phyloP scores from a whole-genome alignment of 345 rosid species.

The Acer negundo region DNA sequence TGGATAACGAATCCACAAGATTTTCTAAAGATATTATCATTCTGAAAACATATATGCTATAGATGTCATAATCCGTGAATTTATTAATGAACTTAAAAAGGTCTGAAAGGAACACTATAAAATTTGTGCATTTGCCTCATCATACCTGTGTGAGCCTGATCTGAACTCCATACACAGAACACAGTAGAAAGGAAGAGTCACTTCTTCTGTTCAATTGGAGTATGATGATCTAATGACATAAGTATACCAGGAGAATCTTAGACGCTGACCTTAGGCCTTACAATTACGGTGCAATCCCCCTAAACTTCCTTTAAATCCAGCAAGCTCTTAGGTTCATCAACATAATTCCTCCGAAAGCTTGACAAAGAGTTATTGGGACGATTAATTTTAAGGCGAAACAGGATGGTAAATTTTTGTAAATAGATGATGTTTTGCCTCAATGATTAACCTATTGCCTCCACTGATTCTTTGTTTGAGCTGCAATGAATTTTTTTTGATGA shows the following conservation, averaged over 20 bases:
- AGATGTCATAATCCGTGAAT: neutral
- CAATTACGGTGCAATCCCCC: conserved; percentile 17
- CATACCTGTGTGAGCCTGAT: neutral
- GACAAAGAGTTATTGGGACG: neutral
- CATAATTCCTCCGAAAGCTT: neutral
- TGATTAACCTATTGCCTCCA: neutral
- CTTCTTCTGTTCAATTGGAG: neutral
- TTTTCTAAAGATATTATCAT: neutral
- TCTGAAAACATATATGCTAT: neutral
- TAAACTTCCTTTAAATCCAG: neutral
- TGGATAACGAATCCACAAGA: neutral
- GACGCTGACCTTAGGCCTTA: conserved; percentile 13
- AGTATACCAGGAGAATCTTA: conserved; percentile 11
- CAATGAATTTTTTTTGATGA: neutral
- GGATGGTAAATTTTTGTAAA: neutral
- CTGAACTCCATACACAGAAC: neutral
- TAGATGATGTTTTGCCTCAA: neutral
- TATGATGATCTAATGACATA: neutral
- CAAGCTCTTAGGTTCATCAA: neutral
- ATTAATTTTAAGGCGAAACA: neutral
- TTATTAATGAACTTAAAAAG: neutral
- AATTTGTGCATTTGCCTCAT: neutral
- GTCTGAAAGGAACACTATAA: neutral
- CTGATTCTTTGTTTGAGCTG: neutral
- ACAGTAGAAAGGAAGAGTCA: neutral